phyloP scores from a whole-genome alignment of 2,329 filamentous ascomycete genomes.

The Alternaria ethzedia region DNA sequence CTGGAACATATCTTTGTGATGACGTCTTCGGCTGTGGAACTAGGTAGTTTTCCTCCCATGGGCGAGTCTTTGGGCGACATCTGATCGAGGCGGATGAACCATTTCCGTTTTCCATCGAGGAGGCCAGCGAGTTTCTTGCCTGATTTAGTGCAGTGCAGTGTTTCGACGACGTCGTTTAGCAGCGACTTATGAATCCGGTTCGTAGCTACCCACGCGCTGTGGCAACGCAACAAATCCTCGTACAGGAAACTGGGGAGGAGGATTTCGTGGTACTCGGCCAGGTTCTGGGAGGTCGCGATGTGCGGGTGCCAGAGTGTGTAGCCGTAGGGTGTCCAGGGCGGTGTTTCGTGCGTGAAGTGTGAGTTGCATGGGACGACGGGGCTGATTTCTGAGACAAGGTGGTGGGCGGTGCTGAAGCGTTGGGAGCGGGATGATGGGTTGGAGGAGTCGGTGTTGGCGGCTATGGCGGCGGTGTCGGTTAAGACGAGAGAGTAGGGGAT shows the following conservation, averaged over 20 bases:
- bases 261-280: slow-evolving; percentile 32
- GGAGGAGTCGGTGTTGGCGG: slow-evolving; percentile 8
- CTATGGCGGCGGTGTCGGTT: not conserved
- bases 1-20: slow-evolving; percentile 50
- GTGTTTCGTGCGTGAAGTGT: slow-evolving; percentile 16
- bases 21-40: slow-evolving; percentile 3
- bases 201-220: slow-evolving; percentile 8
- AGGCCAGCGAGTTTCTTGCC: slow-evolving; percentile 3
- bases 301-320: slow-evolving; percentile 53
- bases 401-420: slow-evolving; percentile 21
- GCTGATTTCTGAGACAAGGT: slow-evolving; percentile 10
- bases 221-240: slow-evolving; percentile 38
- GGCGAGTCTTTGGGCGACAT: slow-evolving; percentile 53
- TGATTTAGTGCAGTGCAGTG: not conserved
- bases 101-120: slow-evolving; percentile 16
- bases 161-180: slow-evolving; percentile 7
- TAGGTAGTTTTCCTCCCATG: not conserved
- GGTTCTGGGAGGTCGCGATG: slow-evolving; percentile 45
- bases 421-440: slow-evolving; percentile 10
- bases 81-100: slow-evolving; percentile 53
- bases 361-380: slow-evolving; percentile 8
- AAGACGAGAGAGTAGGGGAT: slow-evolving; percentile 14
- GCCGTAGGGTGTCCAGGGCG: slow-evolving; percentile 42
- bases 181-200: not conserved
- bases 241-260: slow-evolving; percentile 24